A percentile compares a stretch with the other conserved stretches of the same genome.
phyloP scores from a whole-genome alignment of 352 stramenopile species.

The Pythium chondricola region DNA sequence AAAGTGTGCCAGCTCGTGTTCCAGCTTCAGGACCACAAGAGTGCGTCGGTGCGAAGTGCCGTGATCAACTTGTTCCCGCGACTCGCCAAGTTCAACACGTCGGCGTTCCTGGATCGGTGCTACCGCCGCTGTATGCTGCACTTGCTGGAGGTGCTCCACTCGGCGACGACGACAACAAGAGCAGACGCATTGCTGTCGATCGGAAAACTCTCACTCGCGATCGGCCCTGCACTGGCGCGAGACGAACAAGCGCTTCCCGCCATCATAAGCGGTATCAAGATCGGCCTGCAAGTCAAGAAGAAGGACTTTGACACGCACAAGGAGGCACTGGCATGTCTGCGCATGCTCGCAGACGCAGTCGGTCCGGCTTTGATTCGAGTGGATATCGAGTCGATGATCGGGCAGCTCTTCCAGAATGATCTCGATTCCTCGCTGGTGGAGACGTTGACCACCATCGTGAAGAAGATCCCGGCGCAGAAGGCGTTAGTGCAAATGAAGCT shows the following conservation, averaged over 20 bases:
- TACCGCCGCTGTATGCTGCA: conserved; percentile 82
- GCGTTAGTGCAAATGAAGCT: conserved; percentile 77
- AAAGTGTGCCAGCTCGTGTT: conserved; percentile 74
- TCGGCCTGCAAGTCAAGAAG: conserved; percentile 76
- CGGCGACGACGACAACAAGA: conserved; percentile 66
- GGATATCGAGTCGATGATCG: conserved; percentile 77
- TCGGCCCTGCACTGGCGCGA: conserved; percentile 64
- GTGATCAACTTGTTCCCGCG: conserved; percentile 83
- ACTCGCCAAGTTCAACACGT: conserved; percentile 86
- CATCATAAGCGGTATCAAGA: conserved; percentile 86
- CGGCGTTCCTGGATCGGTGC: conserved; percentile 77
- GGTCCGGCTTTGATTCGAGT: conserved; percentile 67
- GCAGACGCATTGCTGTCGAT: conserved; percentile 79
- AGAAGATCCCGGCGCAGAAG: conserved; percentile 74
- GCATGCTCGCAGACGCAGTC: conserved; percentile 77
- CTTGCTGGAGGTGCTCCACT: conserved; percentile 78
- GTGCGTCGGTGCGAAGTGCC: conserved; percentile 63
- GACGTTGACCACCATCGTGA: conserved; percentile 78
- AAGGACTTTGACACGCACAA: conserved; percentile 82
- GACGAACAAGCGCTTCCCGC: conserved; percentile 74
- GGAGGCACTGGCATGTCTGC: conserved; percentile 74
- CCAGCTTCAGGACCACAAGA: conserved; percentile 74
- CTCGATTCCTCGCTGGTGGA: conserved; percentile 76
- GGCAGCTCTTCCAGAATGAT: conserved; percentile 78
- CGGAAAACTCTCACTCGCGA: conserved; percentile 77